A percentile compares a stretch with the other conserved stretches of the same genome.
These are phyloP conservation scores for Cubamyces lactineus DNA, from an alignment of 768 basidiomycete genomes.

Conservation along the genomic window DNA sequence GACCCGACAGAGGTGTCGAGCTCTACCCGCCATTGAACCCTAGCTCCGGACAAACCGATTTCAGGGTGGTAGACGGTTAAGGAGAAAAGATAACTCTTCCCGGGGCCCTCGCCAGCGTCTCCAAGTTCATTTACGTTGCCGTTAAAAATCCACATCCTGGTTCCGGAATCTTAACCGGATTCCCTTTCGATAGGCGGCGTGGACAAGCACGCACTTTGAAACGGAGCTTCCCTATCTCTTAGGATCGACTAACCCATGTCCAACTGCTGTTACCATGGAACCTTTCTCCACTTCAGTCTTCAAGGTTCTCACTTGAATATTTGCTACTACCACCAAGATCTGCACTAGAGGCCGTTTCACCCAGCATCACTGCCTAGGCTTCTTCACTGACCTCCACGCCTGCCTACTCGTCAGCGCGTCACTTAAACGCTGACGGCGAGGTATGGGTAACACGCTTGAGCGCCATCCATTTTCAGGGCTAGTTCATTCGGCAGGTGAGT, in stretches of 20 bases:
- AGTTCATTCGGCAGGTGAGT: conserved; percentile 91
- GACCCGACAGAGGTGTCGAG: too few relatives aligned
- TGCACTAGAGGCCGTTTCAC: conserved; percentile 81
- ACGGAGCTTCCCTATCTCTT: too few relatives aligned
- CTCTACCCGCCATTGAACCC: too few relatives aligned
- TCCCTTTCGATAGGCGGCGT: too few relatives aligned
- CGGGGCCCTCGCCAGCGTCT: too few relatives aligned
- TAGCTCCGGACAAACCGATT: too few relatives aligned
- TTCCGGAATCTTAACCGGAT: too few relatives aligned
- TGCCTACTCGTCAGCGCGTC: conserved; percentile 76
- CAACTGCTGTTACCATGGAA: conserved; percentile 87
- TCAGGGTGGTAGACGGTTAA: too few relatives aligned
- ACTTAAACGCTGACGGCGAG: conserved; percentile 74
- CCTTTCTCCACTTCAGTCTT: conserved; percentile 90
- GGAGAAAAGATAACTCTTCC: too few relatives aligned
- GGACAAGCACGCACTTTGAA: too few relatives aligned
- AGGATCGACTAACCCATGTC: conserved; percentile 87
- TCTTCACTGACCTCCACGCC: conserved; percentile 79
- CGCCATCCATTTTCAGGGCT: conserved; percentile 92
- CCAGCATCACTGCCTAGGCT: conserved; percentile 76
- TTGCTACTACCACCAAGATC: conserved; percentile 90
- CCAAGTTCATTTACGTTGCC: too few relatives aligned
- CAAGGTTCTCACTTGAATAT: conserved; percentile 86
- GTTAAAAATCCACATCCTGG: too few relatives aligned
- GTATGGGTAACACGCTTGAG: conserved; percentile 87